Evolutionary conservation across 2,329 filamentous ascomycete species (phyloP), one percentile per base, ranked within the genome.

Genomic region (Ceratocystis smalleyi): DNA sequence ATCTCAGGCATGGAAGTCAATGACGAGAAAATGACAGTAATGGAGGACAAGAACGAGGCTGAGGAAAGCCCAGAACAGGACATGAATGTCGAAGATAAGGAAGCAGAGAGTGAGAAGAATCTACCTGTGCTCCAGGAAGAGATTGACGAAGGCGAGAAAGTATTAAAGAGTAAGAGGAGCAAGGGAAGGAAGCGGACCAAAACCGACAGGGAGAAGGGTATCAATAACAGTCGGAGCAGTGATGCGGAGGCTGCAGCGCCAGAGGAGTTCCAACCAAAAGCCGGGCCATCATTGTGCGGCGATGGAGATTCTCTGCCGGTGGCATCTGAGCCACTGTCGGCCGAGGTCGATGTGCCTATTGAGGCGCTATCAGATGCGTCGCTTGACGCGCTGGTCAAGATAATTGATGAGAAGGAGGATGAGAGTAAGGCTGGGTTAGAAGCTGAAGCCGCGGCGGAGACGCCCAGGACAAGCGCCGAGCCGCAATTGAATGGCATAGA

Each of bases 1-100:
- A 88, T 95, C 61, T 79, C 83, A 8, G 92, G 91, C 0, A 84
- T 96, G 17, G 84, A 90, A 69, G 86, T 91, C 62, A 78, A 75
- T 65, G 47, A 63, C 47, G 35, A 12, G 6, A 43, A 19, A 62
- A 55, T 55, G 64, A 22, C 35, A 47, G 83, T 51, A 63, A 66
- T 6, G 24, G 45, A 45, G 24, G 19, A 35, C 12, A 27, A 6
- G 24, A 10, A 15, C 10, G 55, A 45, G 45, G 27, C 55, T 24
- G 64, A 15, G 7, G 63, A 51, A 59, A 43, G 12, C 35, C 45
- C 40, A 15, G 22, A 10, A 10, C 24, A 19, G n/a, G 30, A 27
- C 45, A 24, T 7, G 7, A 12, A 17, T n/a, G n/a, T 19, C 5
- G 22, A 61, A 40, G 15, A 22, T 4, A 4, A 49, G 43, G n/a